Conservation (phyloP, 345 rosid genomes). For the Carallia brachiata region DNA sequence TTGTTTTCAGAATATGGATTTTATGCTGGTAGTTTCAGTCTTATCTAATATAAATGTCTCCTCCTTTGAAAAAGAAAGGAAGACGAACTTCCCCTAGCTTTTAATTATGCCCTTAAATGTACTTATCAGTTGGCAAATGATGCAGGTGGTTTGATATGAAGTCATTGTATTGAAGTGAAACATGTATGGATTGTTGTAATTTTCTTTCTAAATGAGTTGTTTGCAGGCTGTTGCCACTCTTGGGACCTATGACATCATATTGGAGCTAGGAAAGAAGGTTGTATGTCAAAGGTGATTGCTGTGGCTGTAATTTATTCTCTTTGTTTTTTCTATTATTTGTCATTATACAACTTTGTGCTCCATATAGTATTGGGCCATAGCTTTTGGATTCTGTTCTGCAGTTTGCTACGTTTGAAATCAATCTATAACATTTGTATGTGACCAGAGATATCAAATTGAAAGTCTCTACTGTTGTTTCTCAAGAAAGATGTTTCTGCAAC, state of each 20-base stretch:
- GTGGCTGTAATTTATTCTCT: background rate
- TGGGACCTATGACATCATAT: constrained; percentile 84
- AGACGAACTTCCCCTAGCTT: background rate
- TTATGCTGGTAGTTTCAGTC: too few species aligned
- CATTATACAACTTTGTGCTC: background rate
- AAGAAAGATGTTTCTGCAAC: background rate
- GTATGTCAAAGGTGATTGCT: constrained; percentile 73
- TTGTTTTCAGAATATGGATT: too few species aligned
- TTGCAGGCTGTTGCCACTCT: constrained; percentile 78
- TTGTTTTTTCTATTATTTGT: background rate
- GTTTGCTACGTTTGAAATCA: too few species aligned
- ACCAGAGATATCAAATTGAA: background rate
- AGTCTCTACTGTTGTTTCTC: background rate
- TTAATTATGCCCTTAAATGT: background rate
- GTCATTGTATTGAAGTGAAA: background rate
- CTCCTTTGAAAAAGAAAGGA: too few species aligned
- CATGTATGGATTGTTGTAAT: background rate
- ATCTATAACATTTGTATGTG: background rate
- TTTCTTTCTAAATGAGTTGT: constrained; percentile 7
- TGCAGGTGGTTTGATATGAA: background rate
- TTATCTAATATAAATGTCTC: too few species aligned
- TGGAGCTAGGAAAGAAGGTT: constrained; percentile 89
- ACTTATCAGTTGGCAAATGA: background rate
- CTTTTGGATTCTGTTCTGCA: too few species aligned
- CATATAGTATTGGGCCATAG: too few species aligned